Conservation (phyloP, 306 rosid genomes). For the Quercus glauca region DNA sequence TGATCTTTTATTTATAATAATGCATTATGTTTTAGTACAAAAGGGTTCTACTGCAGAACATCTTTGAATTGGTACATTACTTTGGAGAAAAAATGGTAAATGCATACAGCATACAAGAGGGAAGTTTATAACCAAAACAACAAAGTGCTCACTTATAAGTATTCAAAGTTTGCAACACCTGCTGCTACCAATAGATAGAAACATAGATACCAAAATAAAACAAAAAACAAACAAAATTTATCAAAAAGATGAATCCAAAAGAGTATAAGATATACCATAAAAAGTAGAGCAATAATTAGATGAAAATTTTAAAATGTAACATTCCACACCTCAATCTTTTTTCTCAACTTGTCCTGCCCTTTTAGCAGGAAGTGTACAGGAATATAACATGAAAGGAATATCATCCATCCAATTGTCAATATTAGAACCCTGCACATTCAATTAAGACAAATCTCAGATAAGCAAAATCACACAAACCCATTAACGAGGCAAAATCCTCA, state of each 20-base stretch:
- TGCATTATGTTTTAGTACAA: neutral
- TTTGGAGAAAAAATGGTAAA: neutral
- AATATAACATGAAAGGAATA: slow-evolving; percentile 82
- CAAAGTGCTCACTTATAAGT: neutral
- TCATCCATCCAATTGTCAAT: slow-evolving; percentile 88
- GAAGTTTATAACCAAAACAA: neutral
- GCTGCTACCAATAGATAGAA: neutral
- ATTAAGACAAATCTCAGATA: slow-evolving; percentile 5
- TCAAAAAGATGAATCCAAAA: neutral
- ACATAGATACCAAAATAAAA: neutral
- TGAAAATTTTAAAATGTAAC: slow-evolving; percentile 13
- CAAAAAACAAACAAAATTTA: neutral
- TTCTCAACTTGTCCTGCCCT: slow-evolving; percentile 69
- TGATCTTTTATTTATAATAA: neutral
- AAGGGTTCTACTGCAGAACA: neutral
- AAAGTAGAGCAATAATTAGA: neutral
- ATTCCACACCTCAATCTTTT: slow-evolving; percentile 68
- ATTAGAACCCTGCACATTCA: slow-evolving; percentile 70
- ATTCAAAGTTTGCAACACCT: neutral
- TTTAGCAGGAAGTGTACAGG: slow-evolving; percentile 75
- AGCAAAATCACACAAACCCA: neutral
- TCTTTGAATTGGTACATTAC: neutral
- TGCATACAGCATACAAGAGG: neutral
- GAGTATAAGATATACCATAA: neutral
- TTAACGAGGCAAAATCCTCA: slow-evolving; percentile 1